Evolutionary conservation across 371 early-diverging fungal genomes (phyloP).

Genomic region (Paramicrosporidium saccamoebae): DNA sequence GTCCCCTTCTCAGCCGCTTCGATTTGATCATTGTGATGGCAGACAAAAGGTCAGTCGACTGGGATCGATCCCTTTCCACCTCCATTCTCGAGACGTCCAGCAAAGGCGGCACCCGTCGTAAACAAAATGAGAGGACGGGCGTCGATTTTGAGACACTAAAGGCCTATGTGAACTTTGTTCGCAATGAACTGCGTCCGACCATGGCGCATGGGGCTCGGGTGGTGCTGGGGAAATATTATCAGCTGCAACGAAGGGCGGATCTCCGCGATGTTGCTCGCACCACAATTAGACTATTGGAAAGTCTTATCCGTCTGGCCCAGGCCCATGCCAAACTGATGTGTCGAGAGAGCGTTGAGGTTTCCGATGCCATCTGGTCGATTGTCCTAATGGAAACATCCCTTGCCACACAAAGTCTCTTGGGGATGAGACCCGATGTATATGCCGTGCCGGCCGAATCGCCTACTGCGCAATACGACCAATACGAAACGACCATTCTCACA

Average conservation of each 20-base stretch:
- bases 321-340: constrained; percentile 39
- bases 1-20: constrained; percentile 35
- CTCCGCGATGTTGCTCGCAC: constrained; percentile 23
- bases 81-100: constrained; percentile 9
- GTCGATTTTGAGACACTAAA: constrained; percentile 11
- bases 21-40: constrained; percentile 33
- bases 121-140: constrained; percentile 1
- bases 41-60: constrained; percentile 18
- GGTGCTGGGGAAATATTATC: constrained; percentile 23
- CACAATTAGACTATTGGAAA: constrained; percentile 45
- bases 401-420: no score
- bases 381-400: constrained; percentile 21
- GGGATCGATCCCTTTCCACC: constrained; percentile 17
- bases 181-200: constrained; percentile 10
- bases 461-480: no score
- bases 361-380: constrained; percentile 22
- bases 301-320: constrained; percentile 40
- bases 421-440: no score
- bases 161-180: constrained; percentile 17
- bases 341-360: constrained; percentile 10
- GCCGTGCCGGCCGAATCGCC: no score
- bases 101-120: constrained; percentile 1
- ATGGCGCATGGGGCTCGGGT: constrained; percentile 14
- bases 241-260: constrained; percentile 19
- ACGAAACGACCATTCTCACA: no score